Evolutionary conservation across 2,329 filamentous ascomycete genomes (phyloP), one percentile per base, ranked within the genome.

Genomic region (Colletotrichum sp.): DNA sequence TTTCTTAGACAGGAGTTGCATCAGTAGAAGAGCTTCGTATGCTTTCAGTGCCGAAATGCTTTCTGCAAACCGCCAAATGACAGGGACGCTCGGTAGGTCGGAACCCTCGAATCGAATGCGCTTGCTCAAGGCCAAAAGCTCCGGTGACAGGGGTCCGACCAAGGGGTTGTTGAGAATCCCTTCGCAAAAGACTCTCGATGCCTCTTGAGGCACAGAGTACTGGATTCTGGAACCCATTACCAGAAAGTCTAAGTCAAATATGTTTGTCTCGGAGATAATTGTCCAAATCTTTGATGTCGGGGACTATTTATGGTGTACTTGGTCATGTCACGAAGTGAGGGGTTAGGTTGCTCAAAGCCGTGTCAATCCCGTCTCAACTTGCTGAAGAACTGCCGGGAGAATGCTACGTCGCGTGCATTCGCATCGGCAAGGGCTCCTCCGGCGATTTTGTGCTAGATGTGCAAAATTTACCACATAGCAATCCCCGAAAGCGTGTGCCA

Each of bases 21-120:
- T 86, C 28, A 90, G 78, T 74, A 89, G 82, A 0, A 84, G 83
- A 12, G 87, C 88, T 78, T 90, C 88, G 21, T 89, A 80, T 3
- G 82, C 88, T 78, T 90, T 90, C 39, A 90, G 76, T 2, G 87
- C 82, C 1, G 88, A 85, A 3, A 90, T 86, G 61, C 87, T 89
- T 79, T 91, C 90, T 2, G 89, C 89, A 64, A 90, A 89, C 3
- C 89, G 84, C 89, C 90, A 91, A 66, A 89, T 90, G 79, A 91
- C 88, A 0, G 89, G 88, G 12, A 90, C 84, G 63, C 83, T 86
- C 1, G 89, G 89, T 26, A 80, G 79, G 28, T 83, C 78, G 16
- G 79, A 82, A 5, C 89, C 89, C 21, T 85, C 83, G 72, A 89
- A 90, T 0, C 77, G 80, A 52, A 88, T 82, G 26, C 60, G 36